Conservation (phyloP, 768 basidiomycete species). For the Gloeophyllum trabeum region DNA sequence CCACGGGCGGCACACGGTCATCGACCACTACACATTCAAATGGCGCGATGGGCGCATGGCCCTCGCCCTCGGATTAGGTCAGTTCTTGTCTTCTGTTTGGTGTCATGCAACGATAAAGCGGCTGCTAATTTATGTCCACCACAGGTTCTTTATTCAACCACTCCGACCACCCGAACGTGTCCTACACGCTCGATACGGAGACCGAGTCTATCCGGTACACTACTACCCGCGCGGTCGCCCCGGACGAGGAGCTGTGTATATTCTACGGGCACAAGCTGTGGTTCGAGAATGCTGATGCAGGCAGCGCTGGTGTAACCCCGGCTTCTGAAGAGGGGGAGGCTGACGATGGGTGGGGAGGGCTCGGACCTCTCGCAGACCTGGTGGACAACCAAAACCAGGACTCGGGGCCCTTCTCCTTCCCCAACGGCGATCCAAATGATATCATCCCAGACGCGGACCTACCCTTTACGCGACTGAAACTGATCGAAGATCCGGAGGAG, state of each 20-base stretch:
- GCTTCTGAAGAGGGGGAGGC: conserved; percentile 5
- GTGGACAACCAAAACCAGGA: conserved; percentile 8
- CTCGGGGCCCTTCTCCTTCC: conserved; percentile 14
- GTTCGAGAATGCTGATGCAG: conserved; percentile 30
- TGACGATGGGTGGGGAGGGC: conserved; percentile 37
- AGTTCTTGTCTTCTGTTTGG: too few species aligned
- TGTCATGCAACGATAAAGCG: background rate
- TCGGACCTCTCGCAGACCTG: conserved; percentile 16
- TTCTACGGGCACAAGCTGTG: conserved; percentile 62
- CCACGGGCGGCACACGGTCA: conserved; percentile 49
- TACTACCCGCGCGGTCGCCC: conserved; percentile 37
- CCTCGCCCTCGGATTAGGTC: conserved; percentile 69
- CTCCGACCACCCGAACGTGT: conserved; percentile 56
- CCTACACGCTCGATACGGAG: conserved; percentile 40
- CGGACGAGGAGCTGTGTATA: conserved; percentile 70
- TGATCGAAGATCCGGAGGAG: conserved; percentile 43
- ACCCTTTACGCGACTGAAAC: conserved; percentile 54
- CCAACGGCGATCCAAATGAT: conserved; percentile 29
- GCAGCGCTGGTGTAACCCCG: too few species aligned
- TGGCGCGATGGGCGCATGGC: conserved; percentile 72
- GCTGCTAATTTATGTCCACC: background rate
- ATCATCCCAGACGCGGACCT: conserved; percentile 45
- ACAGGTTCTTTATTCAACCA: conserved; percentile 81
- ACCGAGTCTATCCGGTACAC: conserved; percentile 55
- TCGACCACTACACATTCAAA: conserved; percentile 69